A percentile compares a stretch with the other conserved stretches of the same genome.
Evolutionary conservation across 768 basidiomycete genomes (phyloP).

Genomic region (Boletus reticuloceps): DNA sequence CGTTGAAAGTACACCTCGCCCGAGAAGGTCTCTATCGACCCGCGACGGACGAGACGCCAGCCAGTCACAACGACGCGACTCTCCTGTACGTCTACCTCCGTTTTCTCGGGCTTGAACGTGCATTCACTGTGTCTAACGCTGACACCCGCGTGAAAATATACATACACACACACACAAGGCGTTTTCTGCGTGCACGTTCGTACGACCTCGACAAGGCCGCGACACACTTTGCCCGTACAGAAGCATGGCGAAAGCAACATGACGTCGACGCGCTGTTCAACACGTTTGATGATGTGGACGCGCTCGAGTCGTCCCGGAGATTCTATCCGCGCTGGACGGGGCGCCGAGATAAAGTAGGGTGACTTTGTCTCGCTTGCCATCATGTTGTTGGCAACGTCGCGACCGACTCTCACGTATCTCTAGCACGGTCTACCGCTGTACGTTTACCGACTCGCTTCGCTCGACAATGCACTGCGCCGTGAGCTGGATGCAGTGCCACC

Average conservation of each 20-base stretch:
- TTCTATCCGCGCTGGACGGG: slow-evolving; percentile 86
- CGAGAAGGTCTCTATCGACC: slow-evolving; percentile 53
- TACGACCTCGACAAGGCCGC: slow-evolving; percentile 62
- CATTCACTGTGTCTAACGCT: no score
- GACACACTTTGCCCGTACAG: slow-evolving; percentile 66
- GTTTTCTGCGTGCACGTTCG: slow-evolving; percentile 78
- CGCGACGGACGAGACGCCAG: slow-evolving; percentile 25
- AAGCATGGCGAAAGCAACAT: slow-evolving; percentile 65
- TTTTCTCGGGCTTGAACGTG: no score
- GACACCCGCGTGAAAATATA: no score
- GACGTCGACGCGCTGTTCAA: slow-evolving; percentile 62
- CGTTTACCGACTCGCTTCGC: slow-evolving; percentile 69
- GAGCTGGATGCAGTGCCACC: slow-evolving; percentile 55
- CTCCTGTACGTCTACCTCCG: slow-evolving; percentile 50
- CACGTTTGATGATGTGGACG: slow-evolving; percentile 50
- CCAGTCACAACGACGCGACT: slow-evolving; percentile 65
- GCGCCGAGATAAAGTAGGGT: slow-evolving; percentile 63
- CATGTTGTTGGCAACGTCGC: neutral
- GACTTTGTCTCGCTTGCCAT: neutral
- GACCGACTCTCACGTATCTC: neutral
- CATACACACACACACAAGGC: slow-evolving; percentile 39
- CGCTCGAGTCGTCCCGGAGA: slow-evolving; percentile 55
- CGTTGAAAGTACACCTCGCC: slow-evolving; percentile 52
- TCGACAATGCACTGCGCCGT: slow-evolving; percentile 50
- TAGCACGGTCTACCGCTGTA: slow-evolving; percentile 71